Percentiles rank a stretch among this genome's conserved stretches.
Evolutionary conservation across 345 rosid species (phyloP).

Genomic region (Eucalyptus urophylla): DNA sequence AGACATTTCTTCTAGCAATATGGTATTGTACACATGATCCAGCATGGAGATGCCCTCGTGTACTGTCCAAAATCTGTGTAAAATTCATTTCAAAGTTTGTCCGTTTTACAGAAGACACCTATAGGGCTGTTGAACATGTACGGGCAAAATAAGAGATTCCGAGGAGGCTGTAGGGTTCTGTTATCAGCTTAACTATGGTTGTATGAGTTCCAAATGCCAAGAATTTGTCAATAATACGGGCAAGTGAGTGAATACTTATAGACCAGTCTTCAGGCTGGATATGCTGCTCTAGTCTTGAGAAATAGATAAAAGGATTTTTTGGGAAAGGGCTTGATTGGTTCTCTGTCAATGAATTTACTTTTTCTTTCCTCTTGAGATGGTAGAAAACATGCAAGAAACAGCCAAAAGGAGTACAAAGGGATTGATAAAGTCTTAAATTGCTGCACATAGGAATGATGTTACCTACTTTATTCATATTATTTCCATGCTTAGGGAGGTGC

Average conservation of each 20-base stretch:
- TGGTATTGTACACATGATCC: not conserved
- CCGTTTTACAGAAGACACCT: not conserved
- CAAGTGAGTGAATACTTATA: not conserved
- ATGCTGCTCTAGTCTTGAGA: not conserved
- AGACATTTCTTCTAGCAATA: not conserved
- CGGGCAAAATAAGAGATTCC: not conserved
- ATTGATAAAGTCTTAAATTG: not conserved
- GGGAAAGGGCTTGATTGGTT: not conserved
- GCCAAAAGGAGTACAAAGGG: not conserved
- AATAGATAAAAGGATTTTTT: not conserved
- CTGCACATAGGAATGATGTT: not conserved
- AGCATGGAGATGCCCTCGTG: not conserved
- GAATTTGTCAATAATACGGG: not conserved
- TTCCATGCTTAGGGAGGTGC: not conserved
- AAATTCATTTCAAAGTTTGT: not conserved
- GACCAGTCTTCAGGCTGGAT: not conserved
- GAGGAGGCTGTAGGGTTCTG: not conserved
- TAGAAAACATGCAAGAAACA: not conserved
- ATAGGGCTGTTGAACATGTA: not conserved
- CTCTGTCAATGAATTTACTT: not conserved
- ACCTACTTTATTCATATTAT: not conserved
- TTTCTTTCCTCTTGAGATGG: not conserved
- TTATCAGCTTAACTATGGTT: not conserved
- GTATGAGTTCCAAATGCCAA: not conserved
- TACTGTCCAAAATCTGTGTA: not conserved